Base-by-base conservation (phyloP, 331 rosid genomes). In the Cydonia oblonga region DNA sequence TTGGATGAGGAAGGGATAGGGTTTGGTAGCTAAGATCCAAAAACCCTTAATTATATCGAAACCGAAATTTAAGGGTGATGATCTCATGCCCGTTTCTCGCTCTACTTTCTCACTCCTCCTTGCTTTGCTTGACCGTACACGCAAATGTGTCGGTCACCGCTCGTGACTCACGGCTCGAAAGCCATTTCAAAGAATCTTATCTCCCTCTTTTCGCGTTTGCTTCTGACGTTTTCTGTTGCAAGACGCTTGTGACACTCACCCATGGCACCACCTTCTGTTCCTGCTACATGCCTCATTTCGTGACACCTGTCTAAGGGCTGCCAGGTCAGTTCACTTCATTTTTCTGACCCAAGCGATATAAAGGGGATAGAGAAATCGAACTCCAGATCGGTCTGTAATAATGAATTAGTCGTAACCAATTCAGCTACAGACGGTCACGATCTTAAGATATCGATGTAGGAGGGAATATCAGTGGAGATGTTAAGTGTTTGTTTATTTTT, bases 61-160 rank as follows among this genome's bases (percentile, higher is more conserved):
- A 26, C 59, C 46, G 59, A 33, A 42, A 60, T 19, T 60, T 11
- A 60, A 49, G 12, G 60, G 8, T 11, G 58, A 59, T 40, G 68
- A 33, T 40, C 42, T 59, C 68, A 26, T 19, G 67, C 67, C 6
- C 68, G 68, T 25, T 71, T 49, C 54, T 49, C 54, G 54, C 15
- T 65, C 59, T n/a, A 1, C 6, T 32, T 42, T 49, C 2, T n/a
- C 7, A 2, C 26, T 60, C 25, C 33, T 3, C 26, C 4, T 9
- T 35, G 4, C 5, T 18, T 61, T 16, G 19, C 44, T 62, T 62
- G 23, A 61, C 40, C 66, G 66, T 29, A 28, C 66, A 13, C 20
- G 20, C 54, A 2, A 49, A 16, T 6, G 9, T 70, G 77, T 71
- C 68, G 64, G 75, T 61, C 75, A 73, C 46, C 23, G 44, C 60